Base-by-base conservation (phyloP, 1,284 basidiomycete species). In the Austropuccinia psidii region DNA sequence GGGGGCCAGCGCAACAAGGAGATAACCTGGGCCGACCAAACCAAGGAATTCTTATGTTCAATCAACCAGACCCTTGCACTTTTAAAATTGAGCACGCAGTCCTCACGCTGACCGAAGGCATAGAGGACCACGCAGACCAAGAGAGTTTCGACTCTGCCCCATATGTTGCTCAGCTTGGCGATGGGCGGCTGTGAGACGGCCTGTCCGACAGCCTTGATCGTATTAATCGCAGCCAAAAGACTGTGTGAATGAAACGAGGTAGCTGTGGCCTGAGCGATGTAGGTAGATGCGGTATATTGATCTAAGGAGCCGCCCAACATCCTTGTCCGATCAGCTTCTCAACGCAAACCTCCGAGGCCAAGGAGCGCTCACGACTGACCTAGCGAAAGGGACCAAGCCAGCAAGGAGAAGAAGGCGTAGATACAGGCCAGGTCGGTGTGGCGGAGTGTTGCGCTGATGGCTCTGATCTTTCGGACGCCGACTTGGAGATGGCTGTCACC, bases 141-240 rank as follows among this genome's bases (percentile, higher is more conserved):
- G 72, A 81, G 80, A 5, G 79, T 77, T 33, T 80, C 77, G n/a
- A 81, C 76, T 60, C 81, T 78, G 33, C 81, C 81, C 29, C 77
- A 78, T 47, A 77, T 75, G 60, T 82, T 80, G 41, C 79, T 76
- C 33, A 81, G 77, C 68, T 80, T 81, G 37, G 81, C 81, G 74
- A 82, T 80, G 9, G 80, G 81, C 0, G 81, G 80, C 50, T 81
- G 80, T 15, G 78, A 76, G 50, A 80, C 75, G 37, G 76, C 75
- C 66, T 78, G 80, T 75, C 80, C 80, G 68, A 82, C 78, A 17
- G 78, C 61, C 41, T 78, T 79, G 76, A 81, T 75, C 8, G 77
- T 77, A 15, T 67, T 74, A 65, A 82, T 78, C 9, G 80, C 80
- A 4, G 81, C 76, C 43, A 80, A 76, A 2, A 80, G 77, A 24